Evolutionary conservation across 2,329 filamentous ascomycete species (phyloP), one percentile per base, ranked within the genome.

Genomic region (Colletotrichum magnum): DNA sequence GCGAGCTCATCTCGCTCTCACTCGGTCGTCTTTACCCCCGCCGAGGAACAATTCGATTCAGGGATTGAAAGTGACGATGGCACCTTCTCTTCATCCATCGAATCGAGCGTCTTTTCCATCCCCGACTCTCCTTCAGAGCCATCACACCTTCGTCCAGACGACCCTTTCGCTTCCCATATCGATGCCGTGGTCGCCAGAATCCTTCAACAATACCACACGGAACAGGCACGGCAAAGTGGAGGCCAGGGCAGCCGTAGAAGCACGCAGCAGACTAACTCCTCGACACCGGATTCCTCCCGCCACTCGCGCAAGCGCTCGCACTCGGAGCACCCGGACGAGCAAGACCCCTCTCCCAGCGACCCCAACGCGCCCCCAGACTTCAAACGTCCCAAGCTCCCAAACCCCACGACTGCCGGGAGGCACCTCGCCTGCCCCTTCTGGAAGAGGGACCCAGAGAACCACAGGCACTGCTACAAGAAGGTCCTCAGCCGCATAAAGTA

Each of bases 381-480:
- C 18, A 69, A 67, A 36, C 51, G 63, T 5, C 48, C 62, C 4
- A 67, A 54, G 18, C 36, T 69, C 24, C 54, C 54, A 13, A 1
- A 9, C 32, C 21, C 39, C 5, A 9, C 18, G 26, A 13, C 47
- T 6, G 13, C 47, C 13, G 47, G 47, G 6, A 67, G 36, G 18
- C 53, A 36, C 39, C 63, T 69, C 16, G 77, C 77, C 1, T 78
- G 77, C 32, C 77, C 77, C 1, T 78, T 76, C 53, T 77, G 74
- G 58, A 79, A 79, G 57, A 73, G 73, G n/a, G 74, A 77, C 26
- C 73, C 72, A 1, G 64, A 71, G 3, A 62, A 68, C 10, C 73
- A 79, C 69, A 69, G 74, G 5, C 59, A 72, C 13, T 79, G 77
- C 60, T 77, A 76, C 50, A 68, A 63, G 15, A 75, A 73, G n/a